Base-by-base conservation (phyloP, 164 flowering plant genomes). In the Brasenia schreberi region DNA sequence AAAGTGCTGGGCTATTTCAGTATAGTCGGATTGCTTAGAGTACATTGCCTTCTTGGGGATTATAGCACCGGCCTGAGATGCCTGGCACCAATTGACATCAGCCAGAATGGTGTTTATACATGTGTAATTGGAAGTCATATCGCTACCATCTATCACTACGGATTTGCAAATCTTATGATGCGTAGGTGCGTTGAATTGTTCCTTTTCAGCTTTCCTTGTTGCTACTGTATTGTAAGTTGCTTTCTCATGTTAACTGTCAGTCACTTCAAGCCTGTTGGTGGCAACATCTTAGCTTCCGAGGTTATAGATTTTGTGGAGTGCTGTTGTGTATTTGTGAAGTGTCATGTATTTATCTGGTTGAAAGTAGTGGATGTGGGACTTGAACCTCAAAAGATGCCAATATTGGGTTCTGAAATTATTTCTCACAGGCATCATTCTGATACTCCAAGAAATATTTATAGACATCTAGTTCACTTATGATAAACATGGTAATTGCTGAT, bases 1-100 rank as follows among this genome's bases (percentile, higher is more conserved):
- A 89, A 92, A 80, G 99, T 95, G 14, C 71, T 95, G 77, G 99
- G 99, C 3, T 95, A 95, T 75, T 95, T 92, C 77, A 95, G 99
- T 82, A 90, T 95, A 93, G 88, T 95, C 65, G 99, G 99, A 59
- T 78, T 95, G 80, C 83, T 95, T 64, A 82, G 97, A 39, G 97
- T 92, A 44, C 99, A 95, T 76, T 95, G 99, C 74, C 88, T 92
- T 64, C 73, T 95, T 70, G 99, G 99, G 62, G 99, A 95, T 81
- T 92, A 95, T 73, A 92, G 88, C 43, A 92, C 97, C 76, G 99
- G 97, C 52, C 73, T 95, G 68, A 95, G 92, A 80, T 92, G 99
- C 78, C 70, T 95, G 70, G 83, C 61, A 43, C 99, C 97, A 19
- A 90, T 95, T 82, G 97, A 95, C 76, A 91, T 92, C 62, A 89